Evolutionary conservation across 192 early-diverging fungal genomes (phyloP), one percentile per base, ranked within the genome.

Genomic region (Coemansia sp.): DNA sequence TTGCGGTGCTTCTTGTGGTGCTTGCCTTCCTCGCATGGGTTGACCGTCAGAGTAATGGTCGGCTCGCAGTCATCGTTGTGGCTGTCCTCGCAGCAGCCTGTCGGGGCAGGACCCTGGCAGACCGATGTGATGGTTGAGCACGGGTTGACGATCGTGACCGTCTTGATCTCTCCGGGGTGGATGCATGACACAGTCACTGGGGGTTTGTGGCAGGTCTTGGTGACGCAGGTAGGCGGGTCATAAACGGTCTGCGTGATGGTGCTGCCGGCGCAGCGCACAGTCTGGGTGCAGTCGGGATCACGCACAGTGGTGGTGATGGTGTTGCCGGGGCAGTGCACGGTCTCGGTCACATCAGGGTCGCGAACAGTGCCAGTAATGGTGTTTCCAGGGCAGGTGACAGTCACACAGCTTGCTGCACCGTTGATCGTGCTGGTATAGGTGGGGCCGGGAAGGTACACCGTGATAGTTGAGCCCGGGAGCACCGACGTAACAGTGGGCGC

Each of bases 141-240:
- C n/a, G 71, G 71, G 65, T 67, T 63, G 56, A 68, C 71, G 42
- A 74, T 74, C 7, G 71, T 74, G 41, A 63, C 54, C 9, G 71
- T 74, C 65, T 64, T 68, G 57, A 66, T 41, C 3, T 74, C 65
- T 36, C 71, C 71, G 5, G 71, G 65, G 35, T 60, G 55, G 52
- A 74, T 74, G 54, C 61, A 74, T 14, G 71, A 63, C 3, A 74
- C 56, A 31, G 71, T 74, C 55, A 74, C 49, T 13, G 71, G 65
- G n/a, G 71, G 56, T 65, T 63, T 59, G 51, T 74, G 60, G 61
- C 71, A 68, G 28, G 71, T 63, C 71, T 74, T 74, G 50, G 71
- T 74, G 59, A 67, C 52, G 16, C 16, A 36, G 7, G 38, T 19
- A 2, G 61, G 47, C 10, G 65, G 60, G 37, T 74, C 71, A 21